These are phyloP conservation scores for Dactylellina cionopaga DNA, from an alignment of 2,329 filamentous ascomycete species.

Conservation along the genomic window DNA sequence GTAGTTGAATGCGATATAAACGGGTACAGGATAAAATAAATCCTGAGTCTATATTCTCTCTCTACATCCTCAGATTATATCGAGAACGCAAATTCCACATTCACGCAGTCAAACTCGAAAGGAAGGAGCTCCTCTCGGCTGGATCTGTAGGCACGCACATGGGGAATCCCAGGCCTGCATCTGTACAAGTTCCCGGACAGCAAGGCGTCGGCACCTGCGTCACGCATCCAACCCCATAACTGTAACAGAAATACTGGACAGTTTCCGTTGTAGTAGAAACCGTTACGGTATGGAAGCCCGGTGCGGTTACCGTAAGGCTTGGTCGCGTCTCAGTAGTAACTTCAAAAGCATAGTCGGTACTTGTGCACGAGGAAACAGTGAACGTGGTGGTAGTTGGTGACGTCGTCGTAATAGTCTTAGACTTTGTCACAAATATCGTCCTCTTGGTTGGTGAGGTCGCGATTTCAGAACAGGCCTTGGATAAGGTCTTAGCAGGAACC, in stretches of 20 bases:
- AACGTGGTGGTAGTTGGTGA: neutral
- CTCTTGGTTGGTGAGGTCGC: neutral
- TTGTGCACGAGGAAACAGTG: neutral
- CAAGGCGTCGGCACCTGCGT: conserved; percentile 41
- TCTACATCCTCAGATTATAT: no score
- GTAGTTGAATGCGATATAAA: no score
- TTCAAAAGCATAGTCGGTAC: conserved; percentile 4
- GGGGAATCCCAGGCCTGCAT: neutral
- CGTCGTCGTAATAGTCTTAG: neutral
- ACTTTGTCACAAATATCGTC: conserved; percentile 3
- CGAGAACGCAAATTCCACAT: no score
- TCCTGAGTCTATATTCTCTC: no score
- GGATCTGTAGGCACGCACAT: conserved; percentile 29
- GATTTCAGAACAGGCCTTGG: conserved; percentile 24
- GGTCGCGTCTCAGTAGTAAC: conserved; percentile 11
- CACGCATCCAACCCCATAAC: conserved; percentile 22
- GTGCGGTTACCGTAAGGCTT: neutral
- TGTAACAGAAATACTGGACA: conserved; percentile 35
- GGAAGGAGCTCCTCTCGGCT: conserved; percentile 6
- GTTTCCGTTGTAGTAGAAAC: conserved; percentile 29
- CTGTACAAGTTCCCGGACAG: conserved; percentile 19
- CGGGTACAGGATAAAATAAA: no score
- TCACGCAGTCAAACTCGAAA: neutral
- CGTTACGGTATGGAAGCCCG: conserved; percentile 35
- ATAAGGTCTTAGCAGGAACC: conserved; percentile 15